Base-by-base conservation (phyloP, 306 rosid species). In the Cicer pinnatifidum region DNA sequence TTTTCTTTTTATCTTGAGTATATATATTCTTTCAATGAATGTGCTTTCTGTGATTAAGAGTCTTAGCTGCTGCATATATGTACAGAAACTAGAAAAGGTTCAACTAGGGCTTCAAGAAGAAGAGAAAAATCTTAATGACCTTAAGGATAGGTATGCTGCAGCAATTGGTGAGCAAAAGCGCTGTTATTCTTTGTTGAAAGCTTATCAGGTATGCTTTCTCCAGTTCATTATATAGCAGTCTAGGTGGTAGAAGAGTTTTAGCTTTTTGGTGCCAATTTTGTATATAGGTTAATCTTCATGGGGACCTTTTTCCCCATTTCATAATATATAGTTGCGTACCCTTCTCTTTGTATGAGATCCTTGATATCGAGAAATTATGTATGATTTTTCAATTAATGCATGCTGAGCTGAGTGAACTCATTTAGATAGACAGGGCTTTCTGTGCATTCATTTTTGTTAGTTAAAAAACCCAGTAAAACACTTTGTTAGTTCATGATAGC, bases 1-100 rank as follows among this genome's bases (percentile, higher is more conserved):
- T 15, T 54, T 56, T 83, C 23, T 43, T 57, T 37, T 41, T 38
- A 57, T 10, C 63, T 20, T 8, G 8, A 15, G 58, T 66, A 37
- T 35, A 37, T 57, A 28, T 35, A 20, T 45, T 20, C 7, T 61
- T 65, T 50, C 68, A 37, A 5, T 46, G 44, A 15, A 52, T 53
- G 51, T 75, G 51, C 64, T 76, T 54, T 73, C 41, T 52, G 64
- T 13, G 77, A 35, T 65, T 46, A 41, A 60, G 46, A 51, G 43
- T 51, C 53, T 48, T 57, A 76, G 60, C 75, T 75, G 57, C 57
- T 71, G 72, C 68, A 60, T 69, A 64, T 79, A 51, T 77, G 35
- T 78, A 64, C 84, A 88, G 99, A 94, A 94, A 76, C 95, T 87
- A 67, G 86, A 57, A 74, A 94, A 80, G 82, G 91, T 89, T 77